Conservation (phyloP, 1,139 yeast genomes). For the Pichia terricola region DNA sequence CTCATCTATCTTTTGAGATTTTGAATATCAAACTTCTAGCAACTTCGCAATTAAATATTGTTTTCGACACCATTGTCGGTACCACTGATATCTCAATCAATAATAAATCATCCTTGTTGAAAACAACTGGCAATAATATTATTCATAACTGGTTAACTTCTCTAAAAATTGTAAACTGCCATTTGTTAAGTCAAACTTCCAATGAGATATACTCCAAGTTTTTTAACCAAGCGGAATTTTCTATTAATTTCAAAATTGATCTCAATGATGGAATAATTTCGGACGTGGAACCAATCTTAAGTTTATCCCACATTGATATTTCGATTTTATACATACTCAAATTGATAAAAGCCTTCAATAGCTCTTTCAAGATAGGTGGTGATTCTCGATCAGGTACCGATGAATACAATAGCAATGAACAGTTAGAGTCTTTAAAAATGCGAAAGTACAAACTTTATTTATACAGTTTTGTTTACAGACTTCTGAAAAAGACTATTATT, state of each 20-base stretch:
- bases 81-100: conserved; percentile 7
- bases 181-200: conserved; percentile 2
- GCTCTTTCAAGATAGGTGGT: background rate
- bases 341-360: conserved; percentile 3
- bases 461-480: conserved; percentile 10
- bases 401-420: background rate
- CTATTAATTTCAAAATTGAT: conserved; percentile 14
- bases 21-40: conserved; percentile 2
- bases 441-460: background rate
- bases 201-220: conserved; percentile 7
- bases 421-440: background rate
- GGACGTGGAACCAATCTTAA: conserved; percentile 4
- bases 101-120: conserved; percentile 3
- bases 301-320: conserved; percentile 12
- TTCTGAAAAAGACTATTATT: conserved; percentile 12
- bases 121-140: background rate
- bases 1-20: conserved; percentile 11
- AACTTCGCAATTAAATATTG: conserved; percentile 3
- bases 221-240: conserved; percentile 7
- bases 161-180: conserved; percentile 6
- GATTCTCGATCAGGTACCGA: background rate
- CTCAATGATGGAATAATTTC: conserved; percentile 16
- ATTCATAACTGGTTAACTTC: background rate
- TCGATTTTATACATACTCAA: conserved; percentile 18
- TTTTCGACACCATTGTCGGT: conserved; percentile 1